Evolutionary conservation across 1,139 yeast species (phyloP), one percentile per base, ranked within the genome.

Genomic region (Zygotorulaspora mrakii): DNA sequence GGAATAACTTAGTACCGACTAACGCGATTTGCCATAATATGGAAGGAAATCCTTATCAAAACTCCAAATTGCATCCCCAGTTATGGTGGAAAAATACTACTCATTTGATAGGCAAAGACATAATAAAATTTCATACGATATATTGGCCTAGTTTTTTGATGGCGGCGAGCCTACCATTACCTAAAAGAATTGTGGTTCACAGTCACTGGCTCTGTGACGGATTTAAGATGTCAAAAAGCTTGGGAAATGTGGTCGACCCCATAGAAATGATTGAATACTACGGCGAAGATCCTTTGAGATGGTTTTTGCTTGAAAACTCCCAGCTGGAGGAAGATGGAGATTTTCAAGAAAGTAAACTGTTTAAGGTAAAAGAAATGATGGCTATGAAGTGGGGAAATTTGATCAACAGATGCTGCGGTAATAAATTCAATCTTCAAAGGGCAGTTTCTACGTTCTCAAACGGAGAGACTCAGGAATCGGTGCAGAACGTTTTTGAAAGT

Each of bases 181-280:
- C 97, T 0, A 65, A 71, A 29, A 82, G 80, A 48, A 76, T 91
- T 3, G 73, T 88, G 9, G 95, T 91, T 1, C 99, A 91, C 64
- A 82, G 95, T 3, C 98, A 91, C 61, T 91, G 98, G 98, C 70
- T 89, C 12, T 75, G 85, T 63, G 83, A 80, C 32, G 97, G 97
- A 0, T 69, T 78, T 39, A 91, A 91, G 59, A 91, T 91, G 98
- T 84, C 95, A 43, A 91, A 91, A 55, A 82, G 95, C 42, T 65
- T 82, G 43, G 96, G 97, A 0, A 91, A 91, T 60, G 97, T 91
- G n/a, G 95, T 91, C 7, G 96, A 94, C 55, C 98, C 99, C 0
- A 58, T 82, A 16, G 74, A 68, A 12, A 71, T 82, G 17, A 68
- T 77, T 14, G 69, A 74, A 1, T 61, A 69, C 40, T 82, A 82